These are phyloP conservation scores for Aspergillus sp. DNA, from an alignment of 2,329 filamentous ascomycete genomes.

Conservation along the genomic window DNA sequence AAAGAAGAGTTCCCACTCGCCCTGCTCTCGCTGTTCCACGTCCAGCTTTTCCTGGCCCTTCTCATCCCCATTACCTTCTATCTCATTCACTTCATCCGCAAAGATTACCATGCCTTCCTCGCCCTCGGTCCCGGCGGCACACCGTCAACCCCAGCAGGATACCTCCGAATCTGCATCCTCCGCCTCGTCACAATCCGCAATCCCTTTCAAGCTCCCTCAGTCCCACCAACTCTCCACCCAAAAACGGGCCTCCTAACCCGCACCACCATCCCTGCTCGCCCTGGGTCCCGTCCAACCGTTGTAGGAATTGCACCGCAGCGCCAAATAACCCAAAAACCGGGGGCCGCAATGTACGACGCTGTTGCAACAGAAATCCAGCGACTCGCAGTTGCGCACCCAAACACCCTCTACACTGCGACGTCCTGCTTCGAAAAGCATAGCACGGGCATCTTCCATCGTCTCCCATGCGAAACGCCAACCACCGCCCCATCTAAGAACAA, in stretches of 20 bases:
- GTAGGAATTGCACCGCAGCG: conserved; percentile 79
- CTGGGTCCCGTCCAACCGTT: conserved; percentile 64
- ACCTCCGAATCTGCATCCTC: conserved; percentile 70
- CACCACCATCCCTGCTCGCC: conserved; percentile 57
- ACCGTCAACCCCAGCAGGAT: conserved; percentile 70
- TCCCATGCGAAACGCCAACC: not conserved
- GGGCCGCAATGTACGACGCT: conserved; percentile 52
- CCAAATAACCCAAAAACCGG: conserved; percentile 68
- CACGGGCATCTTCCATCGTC: conserved; percentile 66
- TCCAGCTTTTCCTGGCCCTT: conserved; percentile 11
- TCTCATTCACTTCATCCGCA: conserved; percentile 61
- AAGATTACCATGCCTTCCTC: conserved; percentile 67
- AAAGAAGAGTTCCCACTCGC: not conserved
- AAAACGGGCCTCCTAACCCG: conserved; percentile 59
- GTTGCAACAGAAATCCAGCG: conserved; percentile 55
- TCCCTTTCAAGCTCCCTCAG: conserved; percentile 61
- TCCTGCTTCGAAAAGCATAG: conserved; percentile 83
- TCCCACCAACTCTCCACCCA: conserved; percentile 54
- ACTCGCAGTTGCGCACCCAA: conserved; percentile 50
- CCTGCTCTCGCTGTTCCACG: not conserved
- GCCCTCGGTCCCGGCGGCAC: conserved; percentile 78
- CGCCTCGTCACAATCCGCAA: conserved; percentile 70
- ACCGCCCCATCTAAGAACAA: not conserved
- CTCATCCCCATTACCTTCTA: conserved; percentile 50
- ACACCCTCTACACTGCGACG: conserved; percentile 59